Evolutionary conservation across 257 asterid species (phyloP), one percentile per base, ranked within the genome.

Genomic region (Schizonepeta tenuifolia): DNA sequence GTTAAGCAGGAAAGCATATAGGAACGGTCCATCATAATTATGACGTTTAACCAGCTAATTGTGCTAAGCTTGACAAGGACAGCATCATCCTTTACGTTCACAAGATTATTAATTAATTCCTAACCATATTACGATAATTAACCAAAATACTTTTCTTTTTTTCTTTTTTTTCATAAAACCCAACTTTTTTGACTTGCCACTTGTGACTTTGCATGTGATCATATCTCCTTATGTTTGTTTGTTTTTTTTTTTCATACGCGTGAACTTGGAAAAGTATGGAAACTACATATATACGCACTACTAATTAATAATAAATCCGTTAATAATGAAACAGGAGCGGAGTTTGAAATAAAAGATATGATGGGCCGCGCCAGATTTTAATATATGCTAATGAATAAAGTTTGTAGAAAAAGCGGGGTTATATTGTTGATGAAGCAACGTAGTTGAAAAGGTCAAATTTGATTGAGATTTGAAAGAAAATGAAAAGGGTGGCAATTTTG

Each of bases 381-480:
- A 40, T 0, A 47, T n/a, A 47, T 35, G 17, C 17, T 22, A 18
- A 33, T 17, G 18, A 31, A 9, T 40, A 46, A 28, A 38, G 50
- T 18, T 13, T 36, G 5, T 28, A 9, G 13, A 53, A 55, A 56
- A 69, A 69, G 61, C 63, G 28, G 47, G 41, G 54, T 64, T 58
- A n/a, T 65, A 73, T 73, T 60, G 59, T 59, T 55, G 65, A 4
- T 14, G 76, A 75, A 79, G 83, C 79, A 83, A 80, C 7, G 33
- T 46, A 67, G 24, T 75, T 67, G 89, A 82, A 87, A 80, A 7
- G 67, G 94, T 89, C 95, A 84, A 86, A 67, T 75, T 75, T 70
- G 17, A 76, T 72, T 76, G 80, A 80, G 75, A 63, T 58, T 71
- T 75, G 59, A 59, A 72, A 56, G 8, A 43, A 22, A 0, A 22